Conservation (phyloP, 2,329 filamentous ascomycete genomes). For the Aurifilum marmelostoma region DNA sequence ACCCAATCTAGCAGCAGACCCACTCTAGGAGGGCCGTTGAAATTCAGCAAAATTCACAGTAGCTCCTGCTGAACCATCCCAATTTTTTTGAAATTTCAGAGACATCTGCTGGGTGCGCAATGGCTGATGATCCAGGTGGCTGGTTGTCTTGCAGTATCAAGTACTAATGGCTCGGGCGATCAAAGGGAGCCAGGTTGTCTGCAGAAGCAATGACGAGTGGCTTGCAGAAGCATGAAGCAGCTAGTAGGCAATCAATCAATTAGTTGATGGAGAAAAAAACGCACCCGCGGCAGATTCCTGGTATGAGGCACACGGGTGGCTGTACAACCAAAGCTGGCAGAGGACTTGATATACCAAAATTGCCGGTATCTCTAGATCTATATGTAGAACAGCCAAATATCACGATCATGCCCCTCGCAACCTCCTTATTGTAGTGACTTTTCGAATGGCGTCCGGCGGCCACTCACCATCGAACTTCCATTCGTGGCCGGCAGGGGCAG, state of each 20-base stretch:
- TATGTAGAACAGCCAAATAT: conserved; percentile 1
- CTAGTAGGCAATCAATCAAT: background rate
- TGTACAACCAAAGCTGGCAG: background rate
- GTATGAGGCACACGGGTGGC: background rate
- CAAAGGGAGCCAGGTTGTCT: background rate
- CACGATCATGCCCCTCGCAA: background rate
- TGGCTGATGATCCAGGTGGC: conserved; percentile 19
- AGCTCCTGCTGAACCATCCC: background rate
- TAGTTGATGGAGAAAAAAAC: background rate
- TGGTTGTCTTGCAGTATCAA: conserved; percentile 34
- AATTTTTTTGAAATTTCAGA: background rate
- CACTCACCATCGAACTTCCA: conserved; percentile 29
- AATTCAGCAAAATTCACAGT: conserved; percentile 17
- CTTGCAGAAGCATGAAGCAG: background rate
- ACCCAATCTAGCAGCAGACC: background rate
- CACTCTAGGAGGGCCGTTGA: background rate
- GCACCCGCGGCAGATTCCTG: background rate
- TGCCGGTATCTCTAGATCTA: conserved; percentile 10
- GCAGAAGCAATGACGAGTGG: background rate
- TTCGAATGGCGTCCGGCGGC: conserved; percentile 29
- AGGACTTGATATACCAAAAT: background rate
- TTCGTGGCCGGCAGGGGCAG: conserved; percentile 13
- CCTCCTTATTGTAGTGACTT: conserved; percentile 22
- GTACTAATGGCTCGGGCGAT: conserved; percentile 32
- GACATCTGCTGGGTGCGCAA: background rate